Conservation (phyloP, 441 rosid genomes). For the Corymbia calophylla region DNA sequence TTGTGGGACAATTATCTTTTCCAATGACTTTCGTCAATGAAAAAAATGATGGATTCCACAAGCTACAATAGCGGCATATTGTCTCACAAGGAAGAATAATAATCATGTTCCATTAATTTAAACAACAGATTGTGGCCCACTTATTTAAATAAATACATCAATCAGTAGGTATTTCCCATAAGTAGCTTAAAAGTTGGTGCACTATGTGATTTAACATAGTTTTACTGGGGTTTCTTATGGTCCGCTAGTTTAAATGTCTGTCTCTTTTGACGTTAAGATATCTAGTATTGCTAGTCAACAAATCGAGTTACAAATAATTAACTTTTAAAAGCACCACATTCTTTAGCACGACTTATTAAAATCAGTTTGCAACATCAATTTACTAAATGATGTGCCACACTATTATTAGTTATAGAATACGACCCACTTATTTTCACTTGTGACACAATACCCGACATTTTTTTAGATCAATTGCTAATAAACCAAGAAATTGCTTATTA, state of each 20-base stretch:
- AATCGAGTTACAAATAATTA: neutral
- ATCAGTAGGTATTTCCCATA: neutral
- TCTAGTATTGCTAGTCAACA: neutral
- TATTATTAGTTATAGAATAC: too few species aligned
- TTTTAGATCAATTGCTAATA: neutral
- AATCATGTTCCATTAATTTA: neutral
- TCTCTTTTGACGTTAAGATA: neutral
- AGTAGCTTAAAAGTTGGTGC: neutral
- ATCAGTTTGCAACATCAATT: neutral
- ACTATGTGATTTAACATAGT: neutral
- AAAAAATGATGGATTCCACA: neutral
- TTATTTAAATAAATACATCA: neutral
- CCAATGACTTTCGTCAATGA: neutral
- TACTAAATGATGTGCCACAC: neutral
- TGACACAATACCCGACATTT: neutral
- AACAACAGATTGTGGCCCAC: neutral
- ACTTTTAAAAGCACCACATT: neutral
- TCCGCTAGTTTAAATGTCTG: neutral
- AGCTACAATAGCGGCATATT: neutral
- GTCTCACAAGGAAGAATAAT: neutral
- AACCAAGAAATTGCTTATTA: neutral
- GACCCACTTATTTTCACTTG: neutral
- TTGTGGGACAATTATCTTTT: neutral
- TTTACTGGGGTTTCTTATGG: neutral
- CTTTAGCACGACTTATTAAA: neutral